Evolutionary conservation across 805 yeast species (phyloP), one percentile per base, ranked within the genome.

Genomic region (Saturnispora ahearnii): DNA sequence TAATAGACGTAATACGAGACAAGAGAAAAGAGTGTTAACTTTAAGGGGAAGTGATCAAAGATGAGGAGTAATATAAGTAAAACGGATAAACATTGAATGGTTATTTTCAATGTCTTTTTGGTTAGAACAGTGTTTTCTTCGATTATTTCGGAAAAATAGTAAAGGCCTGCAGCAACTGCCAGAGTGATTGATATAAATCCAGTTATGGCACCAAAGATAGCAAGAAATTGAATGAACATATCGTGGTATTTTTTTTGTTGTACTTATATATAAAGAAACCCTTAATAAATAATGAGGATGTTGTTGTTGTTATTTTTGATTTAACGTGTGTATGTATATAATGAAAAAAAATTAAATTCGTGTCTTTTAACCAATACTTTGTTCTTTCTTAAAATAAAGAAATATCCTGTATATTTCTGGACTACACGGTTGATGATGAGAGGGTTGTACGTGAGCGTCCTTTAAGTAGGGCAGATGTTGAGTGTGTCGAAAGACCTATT

Each of bases 71-170:
- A 33, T 1, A 79, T 63, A 46, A 80, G 77, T 0, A 76, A 56
- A 0, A 53, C 73, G 9, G 85, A 75, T n/a, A 87, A 78, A 2
- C 69, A 68, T 62, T 79, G 79, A 32, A 90, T 88, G 47, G 80
- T 63, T 55, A 81, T 73, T 42, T 72, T 73, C 36, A 93, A 70
- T 49, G 88, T 72, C 51, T 87, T 68, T 58, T 79, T 84, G 10
- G 98, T 87, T 45, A 89, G 80, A 55, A 86, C 93, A 0, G 95
- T 77, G 64, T 93, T 91, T 60, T 90, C 97, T 63, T 93, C 99
- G 13, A 93, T 95, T 31, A 89, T 68, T 63, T 93, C 99, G 8
- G 96, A 86, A 36, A 91, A 72, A 59, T 89, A 90, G 71, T 89
- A 93, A 32, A 93, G 71, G 0, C 96, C 98, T 2, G 96, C 86